These are phyloP conservation scores for Halteria grandinella DNA, from an alignment of 73 alveolate genomes.

Conservation along the genomic window DNA sequence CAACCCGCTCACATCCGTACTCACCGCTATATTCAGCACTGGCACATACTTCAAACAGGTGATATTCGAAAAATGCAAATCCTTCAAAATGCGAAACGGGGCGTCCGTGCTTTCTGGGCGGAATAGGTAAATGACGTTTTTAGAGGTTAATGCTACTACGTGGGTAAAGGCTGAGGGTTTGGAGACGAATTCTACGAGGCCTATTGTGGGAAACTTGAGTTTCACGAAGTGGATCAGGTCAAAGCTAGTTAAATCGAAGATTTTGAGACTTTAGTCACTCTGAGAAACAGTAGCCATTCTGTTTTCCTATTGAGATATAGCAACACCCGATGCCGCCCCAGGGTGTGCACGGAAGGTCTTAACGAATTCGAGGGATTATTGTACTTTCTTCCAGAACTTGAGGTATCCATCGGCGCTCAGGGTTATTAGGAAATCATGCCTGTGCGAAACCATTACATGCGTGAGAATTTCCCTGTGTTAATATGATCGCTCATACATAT, in stretches of 20 bases:
- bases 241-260: slow-evolving; percentile 82
- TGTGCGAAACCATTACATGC: slow-evolving; percentile 58
- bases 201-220: slow-evolving; percentile 70
- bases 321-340: slow-evolving; percentile 79
- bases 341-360: slow-evolving; percentile 90
- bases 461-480: slow-evolving; percentile 8
- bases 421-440: slow-evolving; percentile 83
- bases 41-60: slow-evolving; percentile 69
- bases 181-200: too few species aligned
- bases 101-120: too few species aligned
- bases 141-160: too few species aligned
- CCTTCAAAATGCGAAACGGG: too few species aligned
- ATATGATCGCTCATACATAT: slow-evolving; percentile 42
- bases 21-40: slow-evolving; percentile 65
- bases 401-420: slow-evolving; percentile 89
- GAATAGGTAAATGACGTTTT: too few species aligned
- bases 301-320: slow-evolving; percentile 75
- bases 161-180: too few species aligned
- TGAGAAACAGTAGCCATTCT: slow-evolving; percentile 80
- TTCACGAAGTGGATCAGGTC: slow-evolving; percentile 86
- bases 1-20: slow-evolving; percentile 83
- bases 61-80: slow-evolving; percentile 78
- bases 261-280: slow-evolving; percentile 83
- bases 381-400: slow-evolving; percentile 91
- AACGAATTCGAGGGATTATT: slow-evolving; percentile 86